Percentiles rank a stretch among this genome's conserved stretches.
Conservation (phyloP, 2,329 filamentous ascomycete species). For the Acephala macrosclerotiorum region DNA sequence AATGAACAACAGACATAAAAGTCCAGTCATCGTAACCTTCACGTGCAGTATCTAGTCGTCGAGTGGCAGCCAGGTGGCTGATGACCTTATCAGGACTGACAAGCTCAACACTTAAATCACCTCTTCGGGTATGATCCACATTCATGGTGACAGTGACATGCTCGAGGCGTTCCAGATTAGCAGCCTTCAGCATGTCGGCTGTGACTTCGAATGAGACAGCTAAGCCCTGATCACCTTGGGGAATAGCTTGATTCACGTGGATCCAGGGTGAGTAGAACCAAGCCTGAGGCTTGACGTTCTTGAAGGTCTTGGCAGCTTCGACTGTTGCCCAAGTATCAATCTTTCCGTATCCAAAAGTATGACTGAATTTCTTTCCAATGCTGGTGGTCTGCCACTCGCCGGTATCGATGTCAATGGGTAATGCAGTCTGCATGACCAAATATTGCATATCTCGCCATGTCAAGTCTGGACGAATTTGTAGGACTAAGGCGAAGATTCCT, state of each 20-base stretch:
- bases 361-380: slow-evolving; percentile 87
- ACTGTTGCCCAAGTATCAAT: slow-evolving; percentile 88
- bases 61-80: slow-evolving; percentile 82
- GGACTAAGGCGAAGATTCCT: slow-evolving; percentile 87
- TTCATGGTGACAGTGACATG: slow-evolving; percentile 99
- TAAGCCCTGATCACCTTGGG: slow-evolving; percentile 83
- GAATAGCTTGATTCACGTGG: slow-evolving; percentile 84
- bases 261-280: slow-evolving; percentile 96
- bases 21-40: slow-evolving; percentile 93
- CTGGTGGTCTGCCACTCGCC: slow-evolving; percentile 84
- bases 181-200: slow-evolving; percentile 76
- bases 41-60: slow-evolving; percentile 70
- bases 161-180: slow-evolving; percentile 87
- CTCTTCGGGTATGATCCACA: slow-evolving; percentile 83
- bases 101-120: slow-evolving; percentile 91
- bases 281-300: slow-evolving; percentile 90
- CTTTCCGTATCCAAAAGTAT: slow-evolving; percentile 96
- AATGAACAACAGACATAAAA: slow-evolving; percentile 98
- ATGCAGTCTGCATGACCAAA: slow-evolving; percentile 82
- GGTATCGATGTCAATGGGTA: slow-evolving; percentile 76
- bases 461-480: slow-evolving; percentile 85
- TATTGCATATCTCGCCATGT: slow-evolving; percentile 96
- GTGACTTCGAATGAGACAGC: slow-evolving; percentile 85
- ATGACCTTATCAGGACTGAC: slow-evolving; percentile 82
- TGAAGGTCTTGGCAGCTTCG: slow-evolving; percentile 84